Base-by-base conservation (phyloP, 2,329 filamentous ascomycete genomes). In the Helminthosporium solani region DNA sequence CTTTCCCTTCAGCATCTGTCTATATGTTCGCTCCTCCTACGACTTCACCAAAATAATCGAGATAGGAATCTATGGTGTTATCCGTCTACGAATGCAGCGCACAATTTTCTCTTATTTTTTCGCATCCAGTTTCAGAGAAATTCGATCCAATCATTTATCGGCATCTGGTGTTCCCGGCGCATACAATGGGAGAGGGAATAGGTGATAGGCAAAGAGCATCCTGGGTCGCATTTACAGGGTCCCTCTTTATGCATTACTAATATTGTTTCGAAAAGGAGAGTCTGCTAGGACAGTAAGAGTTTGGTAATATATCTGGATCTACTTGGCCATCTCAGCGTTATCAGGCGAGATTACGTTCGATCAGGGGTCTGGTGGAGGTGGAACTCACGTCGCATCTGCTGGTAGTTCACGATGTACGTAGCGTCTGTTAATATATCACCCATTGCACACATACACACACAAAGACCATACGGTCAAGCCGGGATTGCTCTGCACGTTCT, bases 11-110 rank as follows among this genome's bases (percentile, higher is more conserved):
- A 27, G 15, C 33, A 23, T 20, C 30, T 41, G 34, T 57, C 38
- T 47, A 43, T 49, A 53, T 49, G 41, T 54, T 44, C 54, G 46
- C 49, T 57, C 54, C 52, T 57, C 55, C 50, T 33, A 42, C 37
- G 41, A 37, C 37, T 44, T 38, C 38, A 34, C 27, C 49, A 45
- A 47, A 23, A 19, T 14, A 19, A 34, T n/a, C n/a, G n/a, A n/a
- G n/a, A n/a, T n/a, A n/a, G n/a, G 33, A 15, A 9, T 30, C 20
- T 38, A 23, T 20, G 7, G 27, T 33, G 12, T 33, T 38, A 8
- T 41, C 36, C 15, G n/a, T 35, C 21, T 20, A 20, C 31, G 33
- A 38, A 46, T 31, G 41, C 23, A 48, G 40, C 40, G 35, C 45
- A n/a, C 28, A 6, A 31, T 31, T 31, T 31, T n/a, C 28, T 5